These are phyloP conservation scores for Suhomyces taliae DNA, from an alignment of 1,139 yeast species.

Conservation along the genomic window DNA sequence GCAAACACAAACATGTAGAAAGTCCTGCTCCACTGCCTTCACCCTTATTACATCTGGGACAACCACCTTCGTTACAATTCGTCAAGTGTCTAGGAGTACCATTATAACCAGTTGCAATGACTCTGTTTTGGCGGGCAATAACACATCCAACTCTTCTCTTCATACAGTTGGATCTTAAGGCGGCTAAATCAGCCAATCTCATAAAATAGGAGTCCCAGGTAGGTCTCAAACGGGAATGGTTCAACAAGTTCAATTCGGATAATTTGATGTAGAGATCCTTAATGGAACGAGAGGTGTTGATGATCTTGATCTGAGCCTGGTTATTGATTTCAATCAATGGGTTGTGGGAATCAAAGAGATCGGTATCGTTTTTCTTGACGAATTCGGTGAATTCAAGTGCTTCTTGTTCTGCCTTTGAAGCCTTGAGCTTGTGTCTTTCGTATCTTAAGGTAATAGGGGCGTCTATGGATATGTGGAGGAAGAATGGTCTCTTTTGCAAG, in stretches of 20 bases:
- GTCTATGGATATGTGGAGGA: conserved; percentile 76
- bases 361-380: conserved; percentile 44
- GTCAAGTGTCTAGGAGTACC: conserved; percentile 90
- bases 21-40: conserved; percentile 63
- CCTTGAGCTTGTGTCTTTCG: conserved; percentile 36
- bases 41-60: conserved; percentile 75
- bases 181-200: conserved; percentile 91
- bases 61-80: conserved; percentile 96
- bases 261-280: conserved; percentile 53
- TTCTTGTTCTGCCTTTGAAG: neutral
- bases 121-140: conserved; percentile 79
- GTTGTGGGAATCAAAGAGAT: conserved; percentile 35
- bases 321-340: conserved; percentile 53
- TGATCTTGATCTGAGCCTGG: conserved; percentile 59
- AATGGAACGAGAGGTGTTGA: conserved; percentile 55
- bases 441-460: conserved; percentile 65
- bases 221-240: conserved; percentile 74
- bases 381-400: conserved; percentile 38
- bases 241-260: conserved; percentile 53
- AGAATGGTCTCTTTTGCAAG: conserved; percentile 77
- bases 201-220: conserved; percentile 96
- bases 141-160: conserved; percentile 96
- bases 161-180: conserved; percentile 93
- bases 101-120: conserved; percentile 94
- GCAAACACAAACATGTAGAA: conserved; percentile 86